Evolutionary conservation across 108 stramenopile genomes (phyloP).

Genomic region (Cyclotella baltica): DNA sequence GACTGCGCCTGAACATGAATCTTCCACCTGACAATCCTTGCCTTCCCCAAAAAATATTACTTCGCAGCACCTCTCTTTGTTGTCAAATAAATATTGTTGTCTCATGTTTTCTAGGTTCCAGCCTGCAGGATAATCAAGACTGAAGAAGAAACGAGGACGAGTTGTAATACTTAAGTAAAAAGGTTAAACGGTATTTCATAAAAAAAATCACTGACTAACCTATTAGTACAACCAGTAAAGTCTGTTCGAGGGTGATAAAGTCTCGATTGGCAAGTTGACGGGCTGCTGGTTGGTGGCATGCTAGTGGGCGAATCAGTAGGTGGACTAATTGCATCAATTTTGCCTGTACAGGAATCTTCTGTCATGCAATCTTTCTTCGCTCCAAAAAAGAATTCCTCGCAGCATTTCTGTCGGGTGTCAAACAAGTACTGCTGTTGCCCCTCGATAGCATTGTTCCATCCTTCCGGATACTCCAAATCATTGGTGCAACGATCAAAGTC

Average conservation of each 20-base stretch:
- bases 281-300: neutral
- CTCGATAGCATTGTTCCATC: neutral
- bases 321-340: no score
- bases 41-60: neutral
- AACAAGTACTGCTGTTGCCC: neutral
- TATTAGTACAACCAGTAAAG: neutral
- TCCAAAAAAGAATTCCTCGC: neutral
- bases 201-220: neutral
- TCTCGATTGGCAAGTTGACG: neutral
- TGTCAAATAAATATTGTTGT: neutral
- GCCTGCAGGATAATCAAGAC: neutral
- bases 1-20: neutral
- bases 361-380: neutral
- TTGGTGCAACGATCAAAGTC: neutral
- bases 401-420: conserved; percentile 1
- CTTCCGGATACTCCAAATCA: neutral
- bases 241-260: neutral
- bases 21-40: neutral
- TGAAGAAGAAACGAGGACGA: neutral
- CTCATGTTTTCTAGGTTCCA: neutral
- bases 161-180: neutral
- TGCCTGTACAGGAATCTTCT: neutral
- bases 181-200: neutral
- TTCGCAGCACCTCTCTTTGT: conserved; percentile 5
- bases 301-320: neutral